Evolutionary conservation across 805 yeast species (phyloP), one percentile per base, ranked within the genome.

Genomic region (Maudiozyma turicensis): DNA sequence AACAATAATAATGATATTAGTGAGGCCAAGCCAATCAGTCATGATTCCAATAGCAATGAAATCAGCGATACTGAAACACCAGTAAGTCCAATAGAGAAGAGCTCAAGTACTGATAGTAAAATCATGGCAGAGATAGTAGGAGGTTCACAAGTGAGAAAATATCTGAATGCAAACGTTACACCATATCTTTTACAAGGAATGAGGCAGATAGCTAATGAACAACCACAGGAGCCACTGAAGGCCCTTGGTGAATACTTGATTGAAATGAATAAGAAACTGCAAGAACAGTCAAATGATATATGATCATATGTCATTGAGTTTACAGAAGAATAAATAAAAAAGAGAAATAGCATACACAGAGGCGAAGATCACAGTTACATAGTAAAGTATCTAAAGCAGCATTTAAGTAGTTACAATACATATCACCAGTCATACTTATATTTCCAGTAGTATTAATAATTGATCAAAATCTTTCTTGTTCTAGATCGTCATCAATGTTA

Each of bases 121-220:
- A 6, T 28, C 5, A 62, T 73, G 11, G 72, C 77, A 37, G 78
- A 76, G 50, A 69, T 78, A 29, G 77, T 80, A 13, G 86, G 87
- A 8, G 93, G 93, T 1, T 83, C 89, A 2, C 78, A 85, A 0
- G 73, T 82, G 1, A 74, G 95, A 54, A 75, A 73, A 55, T 86
- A 84, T 72, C 70, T 86, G 50, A 83, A 84, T 60, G 68, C 76
- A 52, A 70, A 80, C 47, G 75, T 86, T 33, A 81, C 89, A 0
- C 79, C 78, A n/a, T 74, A 74, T 14, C 59, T 86, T 15, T 64
- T 84, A 15, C 79, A 79, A 39, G 95, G 91, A 0, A 72, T 84
- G 72, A 68, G 78, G 48, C 65, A 70, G 50, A 68, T 84, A 8
- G 77, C 82, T 3, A 61, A 62, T 8, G 71, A 66, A 40, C 70